phyloP scores from a whole-genome alignment of 2,329 filamentous ascomycete genomes.

The Calonectria henricotiae region DNA sequence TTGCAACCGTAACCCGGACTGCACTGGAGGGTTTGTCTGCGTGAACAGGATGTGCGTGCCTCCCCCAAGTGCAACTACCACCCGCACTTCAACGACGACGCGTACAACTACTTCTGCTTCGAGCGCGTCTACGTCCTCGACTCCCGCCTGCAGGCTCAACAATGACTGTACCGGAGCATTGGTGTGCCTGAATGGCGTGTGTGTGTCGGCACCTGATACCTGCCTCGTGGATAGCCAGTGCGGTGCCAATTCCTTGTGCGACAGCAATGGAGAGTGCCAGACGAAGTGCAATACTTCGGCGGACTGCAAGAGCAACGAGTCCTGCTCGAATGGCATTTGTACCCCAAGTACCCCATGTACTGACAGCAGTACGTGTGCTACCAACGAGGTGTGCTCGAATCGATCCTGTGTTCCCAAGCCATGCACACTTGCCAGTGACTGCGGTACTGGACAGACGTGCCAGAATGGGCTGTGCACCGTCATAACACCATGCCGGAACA shows the following conservation, averaged over 20 bases:
- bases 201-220: not conserved
- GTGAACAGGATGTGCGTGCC: not conserved
- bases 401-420: constrained; percentile 10
- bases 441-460: constrained; percentile 2
- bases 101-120: not conserved
- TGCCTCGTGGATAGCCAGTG: constrained; percentile 13
- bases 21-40: not conserved
- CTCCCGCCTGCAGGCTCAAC: not conserved
- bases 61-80: not conserved
- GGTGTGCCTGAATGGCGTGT: constrained; percentile 11
- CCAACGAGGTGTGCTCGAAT: too few relatives aligned
- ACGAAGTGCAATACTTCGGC: not conserved
- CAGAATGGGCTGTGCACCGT: not conserved
- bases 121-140: not conserved
- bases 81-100: too few relatives aligned
- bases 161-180: not conserved
- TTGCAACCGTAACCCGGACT: not conserved
- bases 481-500: constrained; percentile 1
- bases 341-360: too few relatives aligned
- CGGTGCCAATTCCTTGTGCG: not conserved
- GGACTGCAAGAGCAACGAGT: not conserved
- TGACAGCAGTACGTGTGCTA: too few relatives aligned
- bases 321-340: not conserved
- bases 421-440: not conserved
- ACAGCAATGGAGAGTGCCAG: not conserved